Percentiles rank a stretch among this genome's conserved stretches.
Evolutionary conservation across 768 basidiomycete species (phyloP).

Genomic region (Agrocybe pediades): DNA sequence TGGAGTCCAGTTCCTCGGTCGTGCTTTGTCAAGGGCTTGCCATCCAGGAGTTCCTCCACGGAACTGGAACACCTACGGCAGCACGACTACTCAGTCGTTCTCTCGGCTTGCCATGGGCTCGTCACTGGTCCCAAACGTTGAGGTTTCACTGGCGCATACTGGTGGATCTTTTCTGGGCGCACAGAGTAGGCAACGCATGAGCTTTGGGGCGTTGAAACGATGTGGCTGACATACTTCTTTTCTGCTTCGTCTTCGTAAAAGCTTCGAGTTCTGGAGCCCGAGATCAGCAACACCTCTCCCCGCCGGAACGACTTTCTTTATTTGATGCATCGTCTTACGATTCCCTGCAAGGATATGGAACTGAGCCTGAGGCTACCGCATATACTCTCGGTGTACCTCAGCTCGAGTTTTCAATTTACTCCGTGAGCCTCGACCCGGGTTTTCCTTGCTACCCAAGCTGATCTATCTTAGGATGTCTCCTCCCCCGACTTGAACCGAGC

Average conservation of each 20-base stretch:
- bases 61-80: not conserved
- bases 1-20: not conserved
- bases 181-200: no score
- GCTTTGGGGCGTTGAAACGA: no score
- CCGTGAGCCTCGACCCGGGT: not conserved
- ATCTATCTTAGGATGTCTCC: constrained; percentile 7
- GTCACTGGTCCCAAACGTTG: no score
- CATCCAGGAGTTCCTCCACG: not conserved
- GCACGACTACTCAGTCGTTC: not conserved
- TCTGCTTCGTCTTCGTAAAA: no score
- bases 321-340: not conserved
- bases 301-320: not conserved
- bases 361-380: not conserved
- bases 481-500: constrained; percentile 15
- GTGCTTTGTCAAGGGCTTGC: not conserved
- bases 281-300: not conserved
- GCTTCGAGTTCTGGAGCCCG: no score
- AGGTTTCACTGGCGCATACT: no score
- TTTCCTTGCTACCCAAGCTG: not conserved
- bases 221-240: not conserved
- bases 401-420: constrained; percentile 10
- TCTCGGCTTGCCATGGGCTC: no score
- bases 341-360: not conserved
- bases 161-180: no score
- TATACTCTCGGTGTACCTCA: not conserved